A percentile compares a stretch with the other conserved stretches of the same genome.
Evolutionary conservation across 2,329 filamentous ascomycete genomes (phyloP).

Genomic region (Aspergillus spinulosporus): DNA sequence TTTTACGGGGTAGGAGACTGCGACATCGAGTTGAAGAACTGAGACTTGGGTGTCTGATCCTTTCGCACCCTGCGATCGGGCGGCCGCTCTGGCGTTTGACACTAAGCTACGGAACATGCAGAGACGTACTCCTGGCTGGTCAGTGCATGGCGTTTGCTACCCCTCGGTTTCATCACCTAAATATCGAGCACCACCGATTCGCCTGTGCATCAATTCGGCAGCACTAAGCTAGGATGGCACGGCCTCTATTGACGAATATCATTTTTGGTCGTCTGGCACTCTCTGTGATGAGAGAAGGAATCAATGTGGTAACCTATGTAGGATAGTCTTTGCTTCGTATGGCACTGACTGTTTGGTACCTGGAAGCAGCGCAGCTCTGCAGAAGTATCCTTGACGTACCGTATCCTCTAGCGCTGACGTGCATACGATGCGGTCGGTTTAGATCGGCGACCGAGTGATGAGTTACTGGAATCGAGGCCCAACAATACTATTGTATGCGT

Average conservation of each 20-base stretch:
- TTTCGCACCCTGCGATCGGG: neutral
- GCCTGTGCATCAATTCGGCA: neutral
- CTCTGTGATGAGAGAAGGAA: neutral
- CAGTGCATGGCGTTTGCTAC: neutral
- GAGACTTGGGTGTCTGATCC: neutral
- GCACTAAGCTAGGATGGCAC: constrained; percentile 15
- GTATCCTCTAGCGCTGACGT: neutral
- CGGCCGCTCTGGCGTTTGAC: neutral
- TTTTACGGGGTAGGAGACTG: neutral
- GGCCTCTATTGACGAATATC: constrained; percentile 13
- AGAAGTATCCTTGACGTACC: neutral
- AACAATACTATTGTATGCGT: too few relatives aligned
- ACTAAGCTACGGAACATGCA: neutral
- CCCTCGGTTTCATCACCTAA: constrained; percentile 6
- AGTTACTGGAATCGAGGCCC: too few relatives aligned
- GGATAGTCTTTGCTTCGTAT: constrained; percentile 11
- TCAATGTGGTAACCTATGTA: neutral
- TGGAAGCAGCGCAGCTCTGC: neutral
- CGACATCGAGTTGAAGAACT: neutral
- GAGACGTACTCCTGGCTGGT: neutral
- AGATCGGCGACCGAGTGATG: too few relatives aligned
- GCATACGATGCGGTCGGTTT: neutral
- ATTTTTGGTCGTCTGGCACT: too few relatives aligned
- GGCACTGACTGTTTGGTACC: neutral
- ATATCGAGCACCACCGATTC: constrained; percentile 2